Base-by-base conservation (phyloP, 352 stramenopile genomes). In the Phytophthora pisi region DNA sequence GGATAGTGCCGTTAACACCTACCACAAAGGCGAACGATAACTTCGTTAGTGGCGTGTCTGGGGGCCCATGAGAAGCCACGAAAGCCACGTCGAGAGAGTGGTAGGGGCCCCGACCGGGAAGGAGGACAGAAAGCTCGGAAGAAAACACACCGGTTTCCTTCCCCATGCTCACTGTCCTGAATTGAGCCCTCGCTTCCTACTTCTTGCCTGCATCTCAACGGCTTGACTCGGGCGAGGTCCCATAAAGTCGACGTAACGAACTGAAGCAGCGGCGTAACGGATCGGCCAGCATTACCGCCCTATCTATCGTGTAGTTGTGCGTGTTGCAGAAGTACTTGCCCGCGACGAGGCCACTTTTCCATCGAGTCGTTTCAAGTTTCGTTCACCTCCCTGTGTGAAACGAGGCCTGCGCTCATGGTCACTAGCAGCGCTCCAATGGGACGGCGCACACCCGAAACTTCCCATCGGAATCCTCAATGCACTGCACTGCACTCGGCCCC, bases 361-460 rank as follows among this genome's bases (percentile, higher is more conserved):
- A 68, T 56, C 57, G 47, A 64, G 64, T 76, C 58, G 70, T 77
- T 77, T 77, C 64, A 64, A 49, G 28, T 70, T 66, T 66, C 62
- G 28, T 61, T 69, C 55, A 57, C 49, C 55, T 40, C 30, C 30
- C 9, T 51, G 15, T 46, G 66, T 58, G 57, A 75, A 75, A 72
- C 57, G 63, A 51, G 57, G 34, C 67, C 64, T 72, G 64, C 47
- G 66, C 54, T 70, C 61, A 66, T 70, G 66, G 51, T 64, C 47
- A 34, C 62, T 45, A 51, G 31, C 31, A 34, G 38, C 43, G 18
- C 45, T 68, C 51, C n/a, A 43, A 38, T 77, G 65, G 65, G 65
- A 77, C 60, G 18, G 56, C 51, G 20, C 70, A 71, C 40, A 46
- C 36, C 3, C 49, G 70, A 72, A 74, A 77, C 70, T 71, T 77